Conservation (phyloP, 2,329 filamentous ascomycete genomes). For the Acrocalymma vagum region DNA sequence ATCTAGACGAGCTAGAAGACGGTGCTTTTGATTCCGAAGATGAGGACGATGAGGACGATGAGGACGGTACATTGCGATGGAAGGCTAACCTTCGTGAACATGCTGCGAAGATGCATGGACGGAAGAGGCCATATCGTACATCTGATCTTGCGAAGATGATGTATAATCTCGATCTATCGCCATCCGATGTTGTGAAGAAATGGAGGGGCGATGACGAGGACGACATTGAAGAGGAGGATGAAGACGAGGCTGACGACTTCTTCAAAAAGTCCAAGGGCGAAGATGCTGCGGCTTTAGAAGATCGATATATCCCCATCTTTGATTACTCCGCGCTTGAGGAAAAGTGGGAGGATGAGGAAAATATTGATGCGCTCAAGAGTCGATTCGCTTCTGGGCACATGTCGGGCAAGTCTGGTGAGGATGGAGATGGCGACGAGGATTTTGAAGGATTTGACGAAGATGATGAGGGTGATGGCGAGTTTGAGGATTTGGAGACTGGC, state of each 20-base stretch:
- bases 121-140: conserved; percentile 76
- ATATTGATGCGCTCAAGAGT: conserved; percentile 75
- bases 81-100: conserved; percentile 85
- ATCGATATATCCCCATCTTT: conserved; percentile 79
- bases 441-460: conserved; percentile 67
- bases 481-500: conserved; percentile 85
- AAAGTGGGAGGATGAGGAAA: conserved; percentile 85
- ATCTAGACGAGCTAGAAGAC: conserved; percentile 44
- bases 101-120: conserved; percentile 75
- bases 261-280: conserved; percentile 65
- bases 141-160: conserved; percentile 86
- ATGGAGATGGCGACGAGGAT: conserved; percentile 61
- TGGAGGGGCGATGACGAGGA: conserved; percentile 77
- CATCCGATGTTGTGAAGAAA: conserved; percentile 76
- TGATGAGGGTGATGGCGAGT: conserved; percentile 77
- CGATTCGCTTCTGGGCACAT: conserved; percentile 79
- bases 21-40: conserved; percentile 66
- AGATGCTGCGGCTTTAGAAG: conserved; percentile 66
- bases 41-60: conserved; percentile 66
- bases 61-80: conserved; percentile 80
- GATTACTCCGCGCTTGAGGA: conserved; percentile 82
- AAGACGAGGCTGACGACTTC: conserved; percentile 71
- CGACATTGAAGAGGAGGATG: conserved; percentile 62
- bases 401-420: conserved; percentile 50
- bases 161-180: conserved; percentile 82